A percentile compares a stretch with the other conserved stretches of the same genome.
phyloP scores from a whole-genome alignment of 805 yeast species.

The Phaffomyces thermotolerans region DNA sequence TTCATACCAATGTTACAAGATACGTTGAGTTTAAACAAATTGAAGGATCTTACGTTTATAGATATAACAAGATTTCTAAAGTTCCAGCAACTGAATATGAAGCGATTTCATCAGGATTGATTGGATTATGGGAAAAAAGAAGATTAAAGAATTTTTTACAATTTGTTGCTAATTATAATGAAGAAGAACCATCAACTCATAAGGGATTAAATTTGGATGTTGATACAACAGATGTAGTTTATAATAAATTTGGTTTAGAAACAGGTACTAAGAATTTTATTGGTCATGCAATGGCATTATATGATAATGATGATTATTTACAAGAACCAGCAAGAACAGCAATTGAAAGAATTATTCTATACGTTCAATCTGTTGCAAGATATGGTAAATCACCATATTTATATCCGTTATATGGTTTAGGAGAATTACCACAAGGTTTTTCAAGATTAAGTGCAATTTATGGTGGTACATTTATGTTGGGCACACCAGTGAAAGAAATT shows the following conservation, averaged over 20 bases:
- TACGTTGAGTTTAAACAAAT: slow-evolving; percentile 95
- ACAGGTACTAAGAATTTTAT: slow-evolving; percentile 91
- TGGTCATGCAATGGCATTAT: slow-evolving; percentile 98
- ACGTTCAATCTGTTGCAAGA: slow-evolving; percentile 85
- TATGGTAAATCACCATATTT: slow-evolving; percentile 96
- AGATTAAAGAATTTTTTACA: slow-evolving; percentile 90
- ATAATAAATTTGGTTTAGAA: slow-evolving; percentile 83
- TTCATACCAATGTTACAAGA: slow-evolving; percentile 92
- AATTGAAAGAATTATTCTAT: slow-evolving; percentile 75
- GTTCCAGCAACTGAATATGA: slow-evolving; percentile 91
- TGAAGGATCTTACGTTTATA: slow-evolving; percentile 89
- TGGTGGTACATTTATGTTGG: slow-evolving; percentile 98
- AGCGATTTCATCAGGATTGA: slow-evolving; percentile 83
- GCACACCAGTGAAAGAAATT: slow-evolving; percentile 89
- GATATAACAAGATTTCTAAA: slow-evolving; percentile 81
- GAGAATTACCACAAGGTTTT: slow-evolving; percentile 98
- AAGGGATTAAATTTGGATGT: slow-evolving; percentile 80
- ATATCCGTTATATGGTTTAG: slow-evolving; percentile 93
- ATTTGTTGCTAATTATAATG: slow-evolving; percentile 76
- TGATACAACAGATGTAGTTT: slow-evolving; percentile 88
- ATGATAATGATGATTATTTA: slow-evolving; percentile 88
- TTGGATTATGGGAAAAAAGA: slow-evolving; percentile 95
- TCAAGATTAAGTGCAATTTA: slow-evolving; percentile 94
- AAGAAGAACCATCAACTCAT: slow-evolving; percentile 72
- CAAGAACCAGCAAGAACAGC: slow-evolving; percentile 88